Evolutionary conservation across 148 eudicot genomes (phyloP), one percentile per base, ranked within the genome.

Genomic region (Vaccinium macrocarpon): DNA sequence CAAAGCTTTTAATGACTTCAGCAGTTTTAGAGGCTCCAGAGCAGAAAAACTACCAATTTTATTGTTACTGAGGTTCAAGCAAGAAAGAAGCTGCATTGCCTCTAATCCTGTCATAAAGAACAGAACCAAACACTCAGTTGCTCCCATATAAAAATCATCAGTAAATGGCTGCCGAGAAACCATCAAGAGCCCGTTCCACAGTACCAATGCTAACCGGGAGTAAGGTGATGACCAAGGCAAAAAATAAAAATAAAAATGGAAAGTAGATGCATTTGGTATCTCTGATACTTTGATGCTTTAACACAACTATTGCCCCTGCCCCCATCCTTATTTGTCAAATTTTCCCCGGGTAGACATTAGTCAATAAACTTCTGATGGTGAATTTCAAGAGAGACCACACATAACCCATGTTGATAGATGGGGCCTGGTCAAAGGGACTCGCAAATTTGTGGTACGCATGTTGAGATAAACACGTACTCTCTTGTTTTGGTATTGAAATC

Each of bases 81-180:
- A 90, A 59, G 91, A 90, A 32, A 96, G 93, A 59, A 93, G 92
- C 77, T 93, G 99, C 97, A 96, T 71, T 27, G 94, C 93, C 89
- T 96, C 95, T 91, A 96, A 88, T 12, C 99, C 99, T 96, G 93
- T 82, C 29, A 83, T 52, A 61, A 49, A 86, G 48, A 75, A 19
- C 8, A 79, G 29, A 82, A 21, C 0, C 12, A 46, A 71, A 55
- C 68, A 59, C 82, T 70, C 46, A 64, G 49, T 74, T 83, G 74
- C 71, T 23, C 46, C 46, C 75, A 55, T 56, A 38, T 29, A 5
- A 15, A 1, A 49, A 51, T 57, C 18, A 75, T 23, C 70, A 5
- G 50, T 29, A 83, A 25, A 77, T 49, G 25, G 23, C 61, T 82
- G 66, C 66, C n/a, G 2, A 27, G 21, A 32, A 71, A 71, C 75